A percentile compares a stretch with the other conserved stretches of the same genome.
phyloP scores from a whole-genome alignment of 371 early-diverging fungal genomes.

The Mortierella sp. region DNA sequence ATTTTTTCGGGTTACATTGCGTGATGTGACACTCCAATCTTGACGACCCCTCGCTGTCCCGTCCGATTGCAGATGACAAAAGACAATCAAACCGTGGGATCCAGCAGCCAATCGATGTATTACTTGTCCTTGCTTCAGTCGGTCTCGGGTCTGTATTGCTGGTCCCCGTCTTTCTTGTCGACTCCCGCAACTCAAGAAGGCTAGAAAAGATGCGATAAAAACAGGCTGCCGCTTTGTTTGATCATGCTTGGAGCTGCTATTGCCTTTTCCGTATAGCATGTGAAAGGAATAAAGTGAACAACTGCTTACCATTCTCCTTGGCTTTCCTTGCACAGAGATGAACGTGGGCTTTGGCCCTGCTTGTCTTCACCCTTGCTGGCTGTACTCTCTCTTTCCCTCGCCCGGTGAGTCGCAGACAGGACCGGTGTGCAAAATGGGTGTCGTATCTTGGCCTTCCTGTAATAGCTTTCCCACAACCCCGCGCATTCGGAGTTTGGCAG shows the following conservation, averaged over 20 bases:
- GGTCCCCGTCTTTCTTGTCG: too few species aligned
- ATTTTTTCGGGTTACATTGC: not conserved
- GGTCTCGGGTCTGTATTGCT: conserved; percentile 2
- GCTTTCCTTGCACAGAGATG: too few species aligned
- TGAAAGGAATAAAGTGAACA: not conserved
- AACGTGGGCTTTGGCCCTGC: too few species aligned
- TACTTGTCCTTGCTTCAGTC: conserved; percentile 7
- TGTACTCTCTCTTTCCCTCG: too few species aligned
- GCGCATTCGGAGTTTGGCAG: conserved; percentile 2
- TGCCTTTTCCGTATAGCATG: conserved; percentile 5
- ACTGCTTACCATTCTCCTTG: not conserved
- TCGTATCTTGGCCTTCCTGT: too few species aligned
- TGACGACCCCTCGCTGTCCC: not conserved
- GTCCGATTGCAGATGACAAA: not conserved
- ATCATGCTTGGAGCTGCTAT: not conserved
- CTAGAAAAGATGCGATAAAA: conserved; percentile 20
- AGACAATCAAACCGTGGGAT: too few species aligned
- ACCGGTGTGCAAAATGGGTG: too few species aligned
- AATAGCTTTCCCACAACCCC: too few species aligned
- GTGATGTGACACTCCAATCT: conserved; percentile 1
- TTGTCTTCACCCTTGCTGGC: too few species aligned
- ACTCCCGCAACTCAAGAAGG: too few species aligned
- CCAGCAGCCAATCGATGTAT: too few species aligned
- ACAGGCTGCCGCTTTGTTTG: not conserved
- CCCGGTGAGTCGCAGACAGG: too few species aligned